Evolutionary conservation across 768 basidiomycete genomes (phyloP), one percentile per base, ranked within the genome.

Genomic region (Steccherinum ochraceum): DNA sequence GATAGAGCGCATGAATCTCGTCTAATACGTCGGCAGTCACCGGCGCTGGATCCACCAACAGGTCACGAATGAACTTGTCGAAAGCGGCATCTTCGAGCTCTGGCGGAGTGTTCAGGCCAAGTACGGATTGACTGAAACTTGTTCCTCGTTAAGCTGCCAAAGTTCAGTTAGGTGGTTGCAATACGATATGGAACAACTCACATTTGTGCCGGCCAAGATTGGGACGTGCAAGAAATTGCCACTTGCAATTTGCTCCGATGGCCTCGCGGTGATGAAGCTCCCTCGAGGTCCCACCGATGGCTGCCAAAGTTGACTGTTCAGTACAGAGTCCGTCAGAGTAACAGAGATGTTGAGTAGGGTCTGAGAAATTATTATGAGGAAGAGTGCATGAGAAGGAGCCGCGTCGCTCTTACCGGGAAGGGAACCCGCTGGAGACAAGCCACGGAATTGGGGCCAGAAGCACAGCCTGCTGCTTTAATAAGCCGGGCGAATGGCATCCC

Each of bases 1-100:
- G 77, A 62, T 70, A 83, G 10, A 76, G 52, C 0, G 49, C 39
- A 25, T 72, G 58, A 30, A 78, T 69, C 2, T 67, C 58, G 24
- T 69, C 53, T 2, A 80, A 52, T n/a, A 74, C 65, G 50, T 72
- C 68, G 12, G 57, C 50, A 0, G 75, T 75, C 23, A 80, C 24
- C 2, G 74, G 77, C 18, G 67, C 73, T 51, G 77, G 75, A 56
- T 83, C 80, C 45, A 80, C 72, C n/a, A 81, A 56, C 16, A 80
- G 67, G 12, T 68, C 57, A 12, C 63, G 62, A 49, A 83, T 73
- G 66, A 76, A 83, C 21, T 64, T 57, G 27, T 70, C 66, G 61
- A 84, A 79, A 0, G 71, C 69, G 0, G 64, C 54, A 12, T 70
- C 67, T 59, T 82, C 72, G 7, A 71, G 65, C 0, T 64, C 56